Evolutionary conservation across 805 yeast genomes (phyloP).

Genomic region (Kodamaea kaohsiungensis): DNA sequence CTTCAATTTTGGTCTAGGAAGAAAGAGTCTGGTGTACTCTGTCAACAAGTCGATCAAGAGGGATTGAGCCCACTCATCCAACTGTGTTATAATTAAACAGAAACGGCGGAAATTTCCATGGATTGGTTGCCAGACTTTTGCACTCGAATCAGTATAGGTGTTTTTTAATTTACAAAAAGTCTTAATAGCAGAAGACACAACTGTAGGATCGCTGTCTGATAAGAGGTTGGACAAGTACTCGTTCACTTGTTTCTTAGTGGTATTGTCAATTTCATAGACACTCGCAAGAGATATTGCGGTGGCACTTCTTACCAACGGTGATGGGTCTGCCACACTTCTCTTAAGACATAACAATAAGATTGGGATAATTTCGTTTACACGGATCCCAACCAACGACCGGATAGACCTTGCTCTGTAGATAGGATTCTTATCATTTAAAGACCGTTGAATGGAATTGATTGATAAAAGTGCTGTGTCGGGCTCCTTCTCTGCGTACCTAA

Average conservation of each 20-base stretch:
- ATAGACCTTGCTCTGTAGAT: conserved; percentile 70
- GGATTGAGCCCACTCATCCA: conserved; percentile 77
- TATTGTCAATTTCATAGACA: conserved; percentile 32
- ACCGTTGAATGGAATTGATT: conserved; percentile 88
- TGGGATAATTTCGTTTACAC: conserved; percentile 78
- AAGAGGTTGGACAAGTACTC: conserved; percentile 54
- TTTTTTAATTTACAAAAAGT: conserved; percentile 47
- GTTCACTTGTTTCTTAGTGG: conserved; percentile 50
- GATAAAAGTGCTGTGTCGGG: conserved; percentile 90
- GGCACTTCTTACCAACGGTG: conserved; percentile 77
- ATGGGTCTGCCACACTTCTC: conserved; percentile 65
- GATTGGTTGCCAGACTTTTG: conserved; percentile 57
- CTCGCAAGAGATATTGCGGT: conserved; percentile 76
- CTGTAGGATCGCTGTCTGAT: conserved; percentile 64
- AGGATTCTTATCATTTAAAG: conserved; percentile 69
- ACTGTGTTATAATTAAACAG: conserved; percentile 45
- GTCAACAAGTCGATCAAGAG: conserved; percentile 60
- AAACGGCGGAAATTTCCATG: conserved; percentile 70
- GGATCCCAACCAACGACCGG: conserved; percentile 78
- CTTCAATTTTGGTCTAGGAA: conserved; percentile 53
- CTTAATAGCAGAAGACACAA: conserved; percentile 67
- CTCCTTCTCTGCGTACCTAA: conserved; percentile 75
- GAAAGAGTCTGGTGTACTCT: conserved; percentile 61
- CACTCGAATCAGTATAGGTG: conserved; percentile 1
- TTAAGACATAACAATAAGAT: conserved; percentile 73